Percentiles rank a stretch among this genome's conserved stretches.
Conservation (phyloP, 495 filamentous ascomycete genomes). For the Annulohypoxylon maeteangense region DNA sequence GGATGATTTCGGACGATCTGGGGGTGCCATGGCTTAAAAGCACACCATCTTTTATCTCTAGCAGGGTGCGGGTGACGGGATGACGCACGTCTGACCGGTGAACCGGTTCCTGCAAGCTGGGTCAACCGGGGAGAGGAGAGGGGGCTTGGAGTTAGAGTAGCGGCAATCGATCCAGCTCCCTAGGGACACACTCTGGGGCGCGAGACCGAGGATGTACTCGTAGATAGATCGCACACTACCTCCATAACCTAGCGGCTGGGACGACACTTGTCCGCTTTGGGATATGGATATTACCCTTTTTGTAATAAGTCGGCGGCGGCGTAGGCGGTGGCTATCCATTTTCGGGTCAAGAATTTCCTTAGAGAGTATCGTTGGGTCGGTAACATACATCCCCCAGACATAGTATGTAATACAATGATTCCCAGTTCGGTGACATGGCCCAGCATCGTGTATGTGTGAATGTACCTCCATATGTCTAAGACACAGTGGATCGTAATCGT, state of each 20-base stretch:
- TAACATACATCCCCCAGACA: conserved; percentile 33
- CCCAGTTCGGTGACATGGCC: conserved; percentile 37
- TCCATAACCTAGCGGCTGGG: conserved; percentile 24
- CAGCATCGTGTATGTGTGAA: conserved; percentile 35
- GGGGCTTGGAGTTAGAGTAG: conserved; percentile 22
- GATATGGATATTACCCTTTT: conserved; percentile 49
- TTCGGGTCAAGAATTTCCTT: conserved; percentile 37
- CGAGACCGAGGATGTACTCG: conserved; percentile 34
- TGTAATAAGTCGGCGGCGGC: conserved; percentile 39
- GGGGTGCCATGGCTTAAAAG: conserved; percentile 48
- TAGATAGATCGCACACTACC: conserved; percentile 38
- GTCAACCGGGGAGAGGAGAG: conserved; percentile 28
- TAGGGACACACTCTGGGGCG: conserved; percentile 48
- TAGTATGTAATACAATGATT: conserved; percentile 46
- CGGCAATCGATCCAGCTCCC: conserved; percentile 21
- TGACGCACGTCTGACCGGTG: conserved; percentile 45
- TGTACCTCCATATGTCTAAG: conserved; percentile 40
- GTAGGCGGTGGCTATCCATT: conserved; percentile 34
- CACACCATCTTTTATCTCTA: conserved; percentile 47
- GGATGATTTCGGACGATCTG: conserved; percentile 44
- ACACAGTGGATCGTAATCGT: conserved; percentile 24
- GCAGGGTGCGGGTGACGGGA: conserved; percentile 42
- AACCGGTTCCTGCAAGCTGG: conserved; percentile 36
- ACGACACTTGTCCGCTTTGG: conserved; percentile 49
- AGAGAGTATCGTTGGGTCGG: conserved; percentile 37